These are phyloP conservation scores for Wickerhamomyces mucosus DNA, from an alignment of 805 yeast genomes.

Conservation along the genomic window DNA sequence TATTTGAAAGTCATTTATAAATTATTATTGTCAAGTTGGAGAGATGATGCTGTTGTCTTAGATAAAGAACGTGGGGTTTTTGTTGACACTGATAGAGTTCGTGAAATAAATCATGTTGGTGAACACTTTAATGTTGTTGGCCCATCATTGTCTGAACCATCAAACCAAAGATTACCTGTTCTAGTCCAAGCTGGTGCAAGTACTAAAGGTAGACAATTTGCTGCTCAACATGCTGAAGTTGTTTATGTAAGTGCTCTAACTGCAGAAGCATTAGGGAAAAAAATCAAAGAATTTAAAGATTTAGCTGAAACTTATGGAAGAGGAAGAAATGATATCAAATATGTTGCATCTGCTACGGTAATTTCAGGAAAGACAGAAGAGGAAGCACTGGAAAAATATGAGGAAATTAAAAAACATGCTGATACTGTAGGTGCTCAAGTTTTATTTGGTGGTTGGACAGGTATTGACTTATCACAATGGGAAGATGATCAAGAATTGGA, in stretches of 20 bases:
- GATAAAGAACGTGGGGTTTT: slow-evolving; percentile 19
- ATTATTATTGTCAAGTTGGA: slow-evolving; percentile 29
- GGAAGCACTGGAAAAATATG: slow-evolving; percentile 25
- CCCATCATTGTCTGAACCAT: slow-evolving; percentile 27
- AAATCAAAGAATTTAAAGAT: slow-evolving; percentile 22
- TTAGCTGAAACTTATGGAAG: slow-evolving; percentile 24
- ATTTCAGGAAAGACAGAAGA: slow-evolving; percentile 28
- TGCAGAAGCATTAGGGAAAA: background rate
- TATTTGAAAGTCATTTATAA: slow-evolving; percentile 27
- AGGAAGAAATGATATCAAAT: slow-evolving; percentile 24
- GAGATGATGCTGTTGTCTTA: slow-evolving; percentile 23
- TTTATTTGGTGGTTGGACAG: slow-evolving; percentile 33
- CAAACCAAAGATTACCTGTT: slow-evolving; percentile 35
- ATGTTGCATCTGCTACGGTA: slow-evolving; percentile 25
- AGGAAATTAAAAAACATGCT: too few relatives aligned
- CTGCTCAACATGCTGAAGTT: slow-evolving; percentile 32
- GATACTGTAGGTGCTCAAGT: slow-evolving; percentile 30
- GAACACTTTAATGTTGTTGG: slow-evolving; percentile 21
- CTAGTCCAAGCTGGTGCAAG: slow-evolving; percentile 35
- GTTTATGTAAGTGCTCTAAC: slow-evolving; percentile 17
- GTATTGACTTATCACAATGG: slow-evolving; percentile 27
- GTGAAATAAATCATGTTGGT: slow-evolving; percentile 21
- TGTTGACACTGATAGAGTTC: slow-evolving; percentile 25
- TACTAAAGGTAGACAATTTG: slow-evolving; percentile 27
- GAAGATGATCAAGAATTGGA: slow-evolving; percentile 24